These are phyloP conservation scores for Plasmopara halstedii DNA, from an alignment of 352 stramenopile species.

Conservation along the genomic window DNA sequence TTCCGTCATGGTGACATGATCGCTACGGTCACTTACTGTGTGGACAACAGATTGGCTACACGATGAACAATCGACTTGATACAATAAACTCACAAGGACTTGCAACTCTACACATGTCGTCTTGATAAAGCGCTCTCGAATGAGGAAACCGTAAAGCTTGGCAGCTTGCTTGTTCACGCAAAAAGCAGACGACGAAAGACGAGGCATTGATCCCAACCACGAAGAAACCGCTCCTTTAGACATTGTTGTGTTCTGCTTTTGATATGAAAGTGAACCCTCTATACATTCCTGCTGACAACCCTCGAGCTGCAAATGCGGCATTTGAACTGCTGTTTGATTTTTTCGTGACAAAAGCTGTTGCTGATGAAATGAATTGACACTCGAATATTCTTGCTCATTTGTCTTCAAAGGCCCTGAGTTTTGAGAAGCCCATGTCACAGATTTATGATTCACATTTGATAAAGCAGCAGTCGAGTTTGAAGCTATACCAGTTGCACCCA, in stretches of 20 bases:
- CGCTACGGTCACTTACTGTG: background rate
- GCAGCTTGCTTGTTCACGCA: constrained; percentile 31
- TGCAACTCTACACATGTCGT: constrained; percentile 41
- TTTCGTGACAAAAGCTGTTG: constrained; percentile 8
- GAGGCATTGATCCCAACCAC: background rate
- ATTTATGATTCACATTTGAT: background rate
- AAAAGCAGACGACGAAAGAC: constrained; percentile 4
- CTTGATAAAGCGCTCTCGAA: constrained; percentile 33
- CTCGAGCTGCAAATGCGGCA: constrained; percentile 3
- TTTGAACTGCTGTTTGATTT: constrained; percentile 8
- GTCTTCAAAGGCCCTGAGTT: background rate
- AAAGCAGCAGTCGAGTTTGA: background rate
- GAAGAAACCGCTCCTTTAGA: background rate
- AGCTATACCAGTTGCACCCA: constrained; percentile 7
- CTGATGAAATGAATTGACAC: background rate
- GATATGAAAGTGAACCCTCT: background rate
- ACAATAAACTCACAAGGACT: constrained; percentile 31
- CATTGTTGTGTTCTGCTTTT: constrained; percentile 1
- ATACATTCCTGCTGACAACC: background rate
- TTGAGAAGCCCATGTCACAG: background rate
- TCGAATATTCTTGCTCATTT: constrained; percentile 1
- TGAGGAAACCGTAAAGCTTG: constrained; percentile 46
- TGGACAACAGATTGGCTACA: background rate
- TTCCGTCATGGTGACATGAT: constrained; percentile 15
- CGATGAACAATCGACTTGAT: constrained; percentile 18